Evolutionary conservation across 2,329 filamentous ascomycete genomes (phyloP).

Genomic region (Colletotrichum karsti): DNA sequence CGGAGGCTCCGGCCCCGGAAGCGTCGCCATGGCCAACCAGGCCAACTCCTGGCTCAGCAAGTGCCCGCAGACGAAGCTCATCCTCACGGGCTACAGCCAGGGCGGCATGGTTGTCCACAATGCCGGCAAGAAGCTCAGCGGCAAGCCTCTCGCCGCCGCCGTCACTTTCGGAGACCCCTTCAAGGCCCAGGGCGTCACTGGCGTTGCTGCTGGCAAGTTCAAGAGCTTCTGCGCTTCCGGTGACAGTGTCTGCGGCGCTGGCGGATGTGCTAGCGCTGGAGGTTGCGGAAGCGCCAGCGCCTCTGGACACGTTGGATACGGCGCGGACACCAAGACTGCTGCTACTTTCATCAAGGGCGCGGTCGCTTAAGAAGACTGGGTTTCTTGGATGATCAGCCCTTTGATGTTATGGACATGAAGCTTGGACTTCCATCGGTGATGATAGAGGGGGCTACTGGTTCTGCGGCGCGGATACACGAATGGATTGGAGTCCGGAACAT

Average conservation of each 20-base stretch:
- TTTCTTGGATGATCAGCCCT: not conserved
- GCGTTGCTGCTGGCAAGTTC: constrained; percentile 1
- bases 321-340: constrained; percentile 7
- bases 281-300: constrained; percentile 12
- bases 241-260: constrained; percentile 6
- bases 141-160: constrained; percentile 6
- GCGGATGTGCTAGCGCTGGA: constrained; percentile 18
- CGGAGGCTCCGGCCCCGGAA: constrained; percentile 52
- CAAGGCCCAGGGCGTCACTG: constrained; percentile 11
- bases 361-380: not conserved
- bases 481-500: constrained; percentile 1
- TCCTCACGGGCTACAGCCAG: constrained; percentile 58
- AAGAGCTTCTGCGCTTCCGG: constrained; percentile 20
- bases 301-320: constrained; percentile 16
- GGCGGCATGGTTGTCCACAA: constrained; percentile 51
- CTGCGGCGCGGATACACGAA: not conserved
- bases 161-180: constrained; percentile 30
- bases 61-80: constrained; percentile 54
- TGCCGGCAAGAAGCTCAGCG: constrained; percentile 42
- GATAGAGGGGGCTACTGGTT: not conserved
- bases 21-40: constrained; percentile 45
- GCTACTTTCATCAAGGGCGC: constrained; percentile 16
- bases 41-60: constrained; percentile 41
- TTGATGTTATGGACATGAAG: not conserved
- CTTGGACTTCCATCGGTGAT: not conserved